These are phyloP conservation scores for Suhomyces kunorum DNA, from an alignment of 1,139 yeast species.

Conservation along the genomic window DNA sequence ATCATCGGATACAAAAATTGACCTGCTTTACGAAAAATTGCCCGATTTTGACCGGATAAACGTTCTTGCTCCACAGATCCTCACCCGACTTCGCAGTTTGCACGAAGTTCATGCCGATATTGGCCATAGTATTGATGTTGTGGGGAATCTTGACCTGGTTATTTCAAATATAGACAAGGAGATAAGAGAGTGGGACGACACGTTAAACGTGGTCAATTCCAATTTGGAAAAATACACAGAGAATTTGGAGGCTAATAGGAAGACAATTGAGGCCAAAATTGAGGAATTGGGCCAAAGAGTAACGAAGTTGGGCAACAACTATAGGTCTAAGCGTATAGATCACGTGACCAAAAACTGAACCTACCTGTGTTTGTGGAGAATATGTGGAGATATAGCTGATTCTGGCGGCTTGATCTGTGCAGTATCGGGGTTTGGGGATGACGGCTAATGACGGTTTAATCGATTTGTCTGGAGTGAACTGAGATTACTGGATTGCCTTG, in stretches of 20 bases:
- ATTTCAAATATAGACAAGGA: slow-evolving; percentile 40
- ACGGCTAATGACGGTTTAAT: too few relatives aligned
- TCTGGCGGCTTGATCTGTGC: too few relatives aligned
- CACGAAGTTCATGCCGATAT: slow-evolving; percentile 46
- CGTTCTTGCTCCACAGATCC: slow-evolving; percentile 39
- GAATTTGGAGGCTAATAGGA: slow-evolving; percentile 16
- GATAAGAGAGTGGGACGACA: slow-evolving; percentile 40
- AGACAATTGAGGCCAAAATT: slow-evolving; percentile 13
- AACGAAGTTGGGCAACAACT: neutral
- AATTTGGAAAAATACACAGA: slow-evolving; percentile 30
- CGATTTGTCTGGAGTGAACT: too few relatives aligned
- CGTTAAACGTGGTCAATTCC: slow-evolving; percentile 37
- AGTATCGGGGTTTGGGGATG: too few relatives aligned
- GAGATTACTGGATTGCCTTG: too few relatives aligned
- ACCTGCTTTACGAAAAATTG: slow-evolving; percentile 39
- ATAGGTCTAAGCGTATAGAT: neutral
- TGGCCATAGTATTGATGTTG: slow-evolving; percentile 30
- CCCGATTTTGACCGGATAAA: slow-evolving; percentile 38
- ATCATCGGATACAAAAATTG: slow-evolving; percentile 29
- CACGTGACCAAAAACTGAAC: too few relatives aligned
- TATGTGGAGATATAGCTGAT: too few relatives aligned
- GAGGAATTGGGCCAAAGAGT: slow-evolving; percentile 5
- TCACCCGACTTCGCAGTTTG: slow-evolving; percentile 47
- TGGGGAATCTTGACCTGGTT: slow-evolving; percentile 34
- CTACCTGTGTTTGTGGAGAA: too few relatives aligned